Percentiles rank a stretch among this genome's conserved stretches.
phyloP scores from a whole-genome alignment of 176 grass and related monocot genomes.

The Oryza meridionalis region DNA sequence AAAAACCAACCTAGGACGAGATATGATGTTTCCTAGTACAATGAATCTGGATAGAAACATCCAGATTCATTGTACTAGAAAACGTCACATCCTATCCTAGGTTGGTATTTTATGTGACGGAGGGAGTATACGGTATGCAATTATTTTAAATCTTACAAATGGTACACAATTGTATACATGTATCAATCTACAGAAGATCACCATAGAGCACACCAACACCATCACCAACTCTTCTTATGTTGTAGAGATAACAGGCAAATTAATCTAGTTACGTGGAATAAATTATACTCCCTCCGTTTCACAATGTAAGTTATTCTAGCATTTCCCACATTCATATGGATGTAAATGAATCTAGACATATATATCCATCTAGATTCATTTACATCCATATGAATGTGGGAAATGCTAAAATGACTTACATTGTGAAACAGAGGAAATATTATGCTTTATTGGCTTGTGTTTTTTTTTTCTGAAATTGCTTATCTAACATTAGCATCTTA shows the following conservation, averaged over 20 bases:
- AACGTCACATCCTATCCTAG: too few relatives aligned
- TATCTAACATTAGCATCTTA: constrained; percentile 21
- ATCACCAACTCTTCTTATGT: not conserved
- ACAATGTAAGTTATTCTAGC: too few relatives aligned
- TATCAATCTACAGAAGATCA: not conserved
- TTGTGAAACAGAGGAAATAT: not conserved
- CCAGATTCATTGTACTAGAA: too few relatives aligned
- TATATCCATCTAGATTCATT: too few relatives aligned
- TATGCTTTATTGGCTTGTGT: constrained; percentile 11
- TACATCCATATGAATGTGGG: too few relatives aligned
- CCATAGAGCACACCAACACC: not conserved
- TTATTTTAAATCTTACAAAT: not conserved
- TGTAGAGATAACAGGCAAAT: not conserved
- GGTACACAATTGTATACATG: not conserved
- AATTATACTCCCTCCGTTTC: not conserved
- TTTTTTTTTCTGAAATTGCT: constrained; percentile 11
- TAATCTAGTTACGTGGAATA: constrained; percentile 32
- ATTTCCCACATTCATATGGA: too few relatives aligned
- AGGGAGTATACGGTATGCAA: not conserved
- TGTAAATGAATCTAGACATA: too few relatives aligned
- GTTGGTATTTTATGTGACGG: too few relatives aligned
- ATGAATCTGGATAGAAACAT: too few relatives aligned
- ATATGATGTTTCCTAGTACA: too few relatives aligned
- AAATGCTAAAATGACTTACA: too few relatives aligned
- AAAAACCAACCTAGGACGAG: too few relatives aligned